phyloP scores from a whole-genome alignment of 2,329 filamentous ascomycete genomes.

The Periconia macrospinosa region DNA sequence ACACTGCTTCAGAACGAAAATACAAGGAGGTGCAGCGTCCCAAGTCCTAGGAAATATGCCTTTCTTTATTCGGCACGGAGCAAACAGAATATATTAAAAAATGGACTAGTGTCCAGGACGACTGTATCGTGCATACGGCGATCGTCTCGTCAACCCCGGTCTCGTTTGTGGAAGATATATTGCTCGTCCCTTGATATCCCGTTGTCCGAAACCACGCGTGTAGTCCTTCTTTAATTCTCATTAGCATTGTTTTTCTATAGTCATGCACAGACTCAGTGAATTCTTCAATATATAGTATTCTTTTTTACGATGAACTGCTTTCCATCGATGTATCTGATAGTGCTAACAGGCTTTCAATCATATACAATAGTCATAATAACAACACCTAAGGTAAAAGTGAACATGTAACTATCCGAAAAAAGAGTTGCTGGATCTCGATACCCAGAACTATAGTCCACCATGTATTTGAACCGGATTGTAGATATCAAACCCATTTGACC shows the following conservation, averaged over 20 bases:
- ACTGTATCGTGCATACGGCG: not conserved
- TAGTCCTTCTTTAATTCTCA: not conserved
- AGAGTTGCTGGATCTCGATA: no score
- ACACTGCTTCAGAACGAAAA: not conserved
- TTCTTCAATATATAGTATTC: no score
- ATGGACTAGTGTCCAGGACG: not conserved
- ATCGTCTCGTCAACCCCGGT: not conserved
- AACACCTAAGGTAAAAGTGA: no score
- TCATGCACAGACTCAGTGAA: no score
- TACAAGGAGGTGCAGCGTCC: not conserved
- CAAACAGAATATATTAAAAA: not conserved
- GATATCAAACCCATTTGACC: slow-evolving; percentile 8
- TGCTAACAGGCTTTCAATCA: no score
- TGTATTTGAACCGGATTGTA: no score
- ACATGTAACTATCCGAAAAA: no score
- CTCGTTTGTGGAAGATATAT: not conserved
- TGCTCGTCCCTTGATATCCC: not conserved
- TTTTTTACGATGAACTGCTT: no score
- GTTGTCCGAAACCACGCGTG: not conserved
- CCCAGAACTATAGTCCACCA: no score
- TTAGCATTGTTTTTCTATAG: not conserved
- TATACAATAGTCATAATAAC: no score
- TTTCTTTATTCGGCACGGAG: not conserved
- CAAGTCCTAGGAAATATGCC: not conserved
- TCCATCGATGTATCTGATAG: no score